Evolutionary conservation across 257 asterid species (phyloP), one percentile per base, ranked within the genome.

Genomic region (Lithospermum erythrorhizon): DNA sequence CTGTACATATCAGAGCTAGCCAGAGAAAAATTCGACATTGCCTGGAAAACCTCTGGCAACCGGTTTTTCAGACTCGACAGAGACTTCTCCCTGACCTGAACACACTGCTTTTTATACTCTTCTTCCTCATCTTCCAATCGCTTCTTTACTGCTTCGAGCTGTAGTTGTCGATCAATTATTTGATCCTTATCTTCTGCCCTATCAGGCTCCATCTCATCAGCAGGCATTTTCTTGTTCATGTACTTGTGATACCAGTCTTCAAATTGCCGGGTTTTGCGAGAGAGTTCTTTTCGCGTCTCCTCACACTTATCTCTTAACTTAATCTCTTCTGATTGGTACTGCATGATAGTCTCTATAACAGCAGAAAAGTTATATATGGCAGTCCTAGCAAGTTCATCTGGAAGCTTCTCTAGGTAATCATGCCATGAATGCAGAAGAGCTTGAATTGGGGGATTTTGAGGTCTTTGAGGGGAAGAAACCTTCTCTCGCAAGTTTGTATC

Each of bases 1-100:
- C 81, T 71, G 63, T 85, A 85, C 96, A 87, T 91, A 51, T 83
- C 94, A 37, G 98, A 83, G 71, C 93, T 85, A 63, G 88, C 91
- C 37, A 81, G 85, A 11, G 98, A 85, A 70, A 82, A 87, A 56
- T 82, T 90, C 0, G 88, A 76, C 75, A 85, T 56, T 0, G 87
- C 81, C 68, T 75, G 65, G 18, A 91, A 87, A 23, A 91, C 83
- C 61, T 82, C 90, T 0, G 98, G 98, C 79, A 90, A 68, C 56
- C 83, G 81, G 80, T 75, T 83, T 69, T 79, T 90, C 65, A 90
- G 72, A 53, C 87, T 87, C 62, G 81, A 67, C 64, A 91, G 73
- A 18, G 96, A 82, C 70, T 87, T 87, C 60, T 83, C 84, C 65
- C 98, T 80, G 56, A 91, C 96, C 65, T 87, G 95, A 57, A 78